Conservation (phyloP, 75 land plant genomes). For the Larix kaempferi region DNA sequence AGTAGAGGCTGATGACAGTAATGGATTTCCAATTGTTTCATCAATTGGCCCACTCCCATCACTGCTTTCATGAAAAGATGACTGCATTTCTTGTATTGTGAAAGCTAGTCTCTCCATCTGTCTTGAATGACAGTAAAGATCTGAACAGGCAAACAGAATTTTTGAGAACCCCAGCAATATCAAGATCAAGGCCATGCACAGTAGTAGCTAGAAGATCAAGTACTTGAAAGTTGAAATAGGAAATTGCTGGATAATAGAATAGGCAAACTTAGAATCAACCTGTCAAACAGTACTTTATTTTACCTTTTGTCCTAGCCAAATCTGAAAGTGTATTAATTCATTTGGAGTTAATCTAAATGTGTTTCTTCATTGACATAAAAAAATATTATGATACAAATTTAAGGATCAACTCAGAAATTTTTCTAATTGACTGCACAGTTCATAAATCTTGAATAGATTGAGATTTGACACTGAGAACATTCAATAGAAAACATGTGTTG, state of each 20-base stretch:
- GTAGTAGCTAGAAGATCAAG: background rate
- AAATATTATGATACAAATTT: background rate
- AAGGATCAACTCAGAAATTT: background rate
- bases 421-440: background rate
- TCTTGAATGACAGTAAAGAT: background rate
- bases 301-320: background rate
- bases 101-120: background rate
- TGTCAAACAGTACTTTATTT: background rate
- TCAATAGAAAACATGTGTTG: background rate
- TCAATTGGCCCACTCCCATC: background rate
- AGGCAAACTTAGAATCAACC: background rate
- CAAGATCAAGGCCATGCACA: background rate
- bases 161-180: background rate
- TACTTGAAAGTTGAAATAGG: background rate
- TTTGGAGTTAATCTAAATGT: background rate
- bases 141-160: background rate
- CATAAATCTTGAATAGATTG: background rate
- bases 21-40: background rate
- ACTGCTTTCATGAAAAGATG: background rate
- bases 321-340: background rate
- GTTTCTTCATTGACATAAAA: background rate
- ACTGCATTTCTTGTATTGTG: background rate
- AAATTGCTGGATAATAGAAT: background rate
- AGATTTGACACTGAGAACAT: background rate
- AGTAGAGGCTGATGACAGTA: conserved; percentile 2